Conservation (phyloP, 176 grass and related monocot species). For the Avena sativa region DNA sequence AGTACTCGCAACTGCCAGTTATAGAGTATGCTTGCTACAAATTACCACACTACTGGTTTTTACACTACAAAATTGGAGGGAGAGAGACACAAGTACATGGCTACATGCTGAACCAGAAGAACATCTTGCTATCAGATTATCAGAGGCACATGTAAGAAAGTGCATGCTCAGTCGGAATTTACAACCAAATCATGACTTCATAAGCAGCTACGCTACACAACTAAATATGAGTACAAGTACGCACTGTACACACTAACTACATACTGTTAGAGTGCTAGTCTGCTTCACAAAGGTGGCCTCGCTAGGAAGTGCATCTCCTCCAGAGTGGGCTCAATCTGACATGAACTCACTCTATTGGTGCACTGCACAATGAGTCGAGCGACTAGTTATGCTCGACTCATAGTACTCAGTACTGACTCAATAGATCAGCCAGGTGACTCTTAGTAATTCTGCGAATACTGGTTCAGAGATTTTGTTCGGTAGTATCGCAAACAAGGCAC, state of each 20-base stretch:
- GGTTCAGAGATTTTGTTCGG: neutral
- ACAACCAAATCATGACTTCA: constrained; percentile 19
- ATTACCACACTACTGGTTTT: constrained; percentile 7
- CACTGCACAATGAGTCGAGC: neutral
- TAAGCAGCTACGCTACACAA: neutral
- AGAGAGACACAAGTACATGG: neutral
- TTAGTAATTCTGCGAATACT: constrained; percentile 10
- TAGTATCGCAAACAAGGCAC: constrained; percentile 29
- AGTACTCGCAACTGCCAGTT: neutral
- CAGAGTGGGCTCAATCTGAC: neutral
- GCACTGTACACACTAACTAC: neutral
- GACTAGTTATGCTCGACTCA: neutral
- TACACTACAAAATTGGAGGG: constrained; percentile 13
- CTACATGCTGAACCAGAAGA: constrained; percentile 14
- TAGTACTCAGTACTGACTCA: neutral
- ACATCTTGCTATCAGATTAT: constrained; percentile 22
- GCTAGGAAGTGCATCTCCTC: neutral
- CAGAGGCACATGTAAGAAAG: constrained; percentile 22
- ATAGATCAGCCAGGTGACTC: constrained; percentile 7
- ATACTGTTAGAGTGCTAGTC: neutral
- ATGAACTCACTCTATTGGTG: neutral
- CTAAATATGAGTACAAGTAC: neutral
- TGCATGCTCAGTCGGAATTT: neutral
- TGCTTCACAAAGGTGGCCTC: neutral
- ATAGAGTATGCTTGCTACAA: constrained; percentile 21